These are phyloP conservation scores for Solanum chacoense DNA, from an alignment of 305 asterid genomes.

Conservation along the genomic window DNA sequence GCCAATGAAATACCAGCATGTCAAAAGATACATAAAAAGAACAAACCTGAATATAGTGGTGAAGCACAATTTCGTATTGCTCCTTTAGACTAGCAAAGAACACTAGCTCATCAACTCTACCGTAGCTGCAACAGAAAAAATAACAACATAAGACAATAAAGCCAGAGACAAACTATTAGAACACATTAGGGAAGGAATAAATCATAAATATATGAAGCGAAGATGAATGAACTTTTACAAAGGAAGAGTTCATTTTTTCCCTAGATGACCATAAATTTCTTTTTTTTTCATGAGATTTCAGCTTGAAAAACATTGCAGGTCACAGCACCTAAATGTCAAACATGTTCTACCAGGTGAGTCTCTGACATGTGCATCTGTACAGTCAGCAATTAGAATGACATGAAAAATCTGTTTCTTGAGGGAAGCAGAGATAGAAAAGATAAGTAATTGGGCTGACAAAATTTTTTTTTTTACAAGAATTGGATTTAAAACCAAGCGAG, in stretches of 20 bases:
- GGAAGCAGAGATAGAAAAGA: neutral
- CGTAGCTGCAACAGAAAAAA: conserved; percentile 53
- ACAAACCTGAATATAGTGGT: conserved; percentile 85
- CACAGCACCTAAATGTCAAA: neutral
- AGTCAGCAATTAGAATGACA: neutral
- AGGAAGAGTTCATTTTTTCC: neutral
- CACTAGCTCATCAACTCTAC: conserved; percentile 95
- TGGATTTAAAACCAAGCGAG: neutral
- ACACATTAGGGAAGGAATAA: neutral
- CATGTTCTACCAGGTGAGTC: neutral
- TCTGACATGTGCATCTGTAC: neutral
- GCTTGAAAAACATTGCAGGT: neutral
- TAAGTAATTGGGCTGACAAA: neutral
- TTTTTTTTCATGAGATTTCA: neutral
- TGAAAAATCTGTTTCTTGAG: neutral
- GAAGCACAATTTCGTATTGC: conserved; percentile 88
- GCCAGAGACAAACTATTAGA: neutral
- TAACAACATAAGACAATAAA: neutral
- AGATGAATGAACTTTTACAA: neutral
- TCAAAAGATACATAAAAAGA: conserved; percentile 8
- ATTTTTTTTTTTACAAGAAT: neutral
- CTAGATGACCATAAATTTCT: neutral
- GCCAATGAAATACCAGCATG: neutral
- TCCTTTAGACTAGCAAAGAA: conserved; percentile 95
- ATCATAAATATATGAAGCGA: neutral